Percentiles rank a stretch among this genome's conserved stretches.
Evolutionary conservation across 345 rosid species (phyloP).

Genomic region (Linum tenue): DNA sequence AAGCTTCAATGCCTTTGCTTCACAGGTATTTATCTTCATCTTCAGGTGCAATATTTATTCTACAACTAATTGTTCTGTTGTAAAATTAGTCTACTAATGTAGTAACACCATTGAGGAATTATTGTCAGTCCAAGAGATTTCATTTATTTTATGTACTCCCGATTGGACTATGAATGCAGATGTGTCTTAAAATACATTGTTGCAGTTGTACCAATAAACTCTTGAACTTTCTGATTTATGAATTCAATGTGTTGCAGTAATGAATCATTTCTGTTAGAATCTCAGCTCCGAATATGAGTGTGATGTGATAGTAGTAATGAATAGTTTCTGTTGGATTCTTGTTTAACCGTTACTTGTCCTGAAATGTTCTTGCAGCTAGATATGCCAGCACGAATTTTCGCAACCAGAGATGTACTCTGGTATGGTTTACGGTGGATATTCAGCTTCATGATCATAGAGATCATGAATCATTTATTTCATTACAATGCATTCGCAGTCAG

Average conservation of each 20-base stretch:
- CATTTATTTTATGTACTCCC: background rate
- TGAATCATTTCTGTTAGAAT: too few relatives aligned
- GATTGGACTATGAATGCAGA: too few relatives aligned
- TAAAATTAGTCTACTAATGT: background rate
- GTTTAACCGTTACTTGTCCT: background rate
- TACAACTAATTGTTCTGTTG: background rate
- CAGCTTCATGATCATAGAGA: constrained; percentile 67
- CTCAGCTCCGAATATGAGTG: too few relatives aligned
- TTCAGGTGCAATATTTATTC: background rate
- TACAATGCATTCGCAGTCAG: constrained; percentile 88
- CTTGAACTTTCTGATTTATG: too few relatives aligned
- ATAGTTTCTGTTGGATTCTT: too few relatives aligned
- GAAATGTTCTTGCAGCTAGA: constrained; percentile 42
- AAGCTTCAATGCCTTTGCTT: constrained; percentile 85
- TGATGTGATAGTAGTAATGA: too few relatives aligned
- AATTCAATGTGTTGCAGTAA: too few relatives aligned
- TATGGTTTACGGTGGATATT: constrained; percentile 76
- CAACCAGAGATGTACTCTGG: constrained; percentile 38
- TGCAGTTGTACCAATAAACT: too few relatives aligned
- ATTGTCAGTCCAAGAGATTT: constrained; percentile 1
- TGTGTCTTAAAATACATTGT: too few relatives aligned
- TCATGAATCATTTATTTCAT: constrained; percentile 64
- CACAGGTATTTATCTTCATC: constrained; percentile 52
- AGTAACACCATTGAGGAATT: background rate
- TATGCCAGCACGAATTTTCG: constrained; percentile 53